Evolutionary conservation across 495 filamentous ascomycete genomes (phyloP).

Genomic region (Penicillium macrosclerotiorum): DNA sequence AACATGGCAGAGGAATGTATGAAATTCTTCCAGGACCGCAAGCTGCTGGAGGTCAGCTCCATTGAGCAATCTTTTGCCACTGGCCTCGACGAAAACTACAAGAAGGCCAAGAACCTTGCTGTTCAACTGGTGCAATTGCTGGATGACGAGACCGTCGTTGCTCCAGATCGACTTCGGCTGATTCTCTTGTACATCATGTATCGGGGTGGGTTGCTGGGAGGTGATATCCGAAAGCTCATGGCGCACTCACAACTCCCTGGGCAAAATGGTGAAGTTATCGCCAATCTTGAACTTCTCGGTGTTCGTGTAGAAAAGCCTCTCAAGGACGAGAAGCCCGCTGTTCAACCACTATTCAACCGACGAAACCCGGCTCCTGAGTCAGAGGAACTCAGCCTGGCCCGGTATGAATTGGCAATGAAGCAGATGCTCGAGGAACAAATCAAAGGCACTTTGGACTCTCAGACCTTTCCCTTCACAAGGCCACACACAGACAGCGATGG

Average conservation of each 20-base stretch:
- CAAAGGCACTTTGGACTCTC: conserved; percentile 51
- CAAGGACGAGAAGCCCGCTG: conserved; percentile 68
- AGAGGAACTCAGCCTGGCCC: conserved; percentile 53
- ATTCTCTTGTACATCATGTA: conserved; percentile 84
- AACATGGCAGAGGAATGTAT: conserved; percentile 99
- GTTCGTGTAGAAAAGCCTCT: conserved; percentile 69
- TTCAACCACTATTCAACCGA: conserved; percentile 64
- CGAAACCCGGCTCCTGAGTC: conserved; percentile 49
- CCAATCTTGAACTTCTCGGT: conserved; percentile 80
- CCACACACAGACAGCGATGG: conserved; percentile 68
- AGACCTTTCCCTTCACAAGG: conserved; percentile 76
- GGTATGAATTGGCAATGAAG: conserved; percentile 55
- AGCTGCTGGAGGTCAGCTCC: conserved; percentile 81
- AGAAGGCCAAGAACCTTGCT: conserved; percentile 83
- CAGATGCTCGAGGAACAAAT: conserved; percentile 69
- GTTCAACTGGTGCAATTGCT: conserved; percentile 82
- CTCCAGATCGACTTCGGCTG: conserved; percentile 76
- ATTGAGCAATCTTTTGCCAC: conserved; percentile 86
- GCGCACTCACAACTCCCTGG: conserved; percentile 77
- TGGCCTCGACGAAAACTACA: conserved; percentile 87
- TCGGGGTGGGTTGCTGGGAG: conserved; percentile 81
- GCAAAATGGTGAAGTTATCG: conserved; percentile 67
- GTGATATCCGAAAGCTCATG: conserved; percentile 80
- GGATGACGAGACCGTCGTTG: conserved; percentile 70
- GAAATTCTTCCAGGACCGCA: conserved; percentile 81